Base-by-base conservation (phyloP, 768 basidiomycete species). In the Pleurotus tuoliensis region DNA sequence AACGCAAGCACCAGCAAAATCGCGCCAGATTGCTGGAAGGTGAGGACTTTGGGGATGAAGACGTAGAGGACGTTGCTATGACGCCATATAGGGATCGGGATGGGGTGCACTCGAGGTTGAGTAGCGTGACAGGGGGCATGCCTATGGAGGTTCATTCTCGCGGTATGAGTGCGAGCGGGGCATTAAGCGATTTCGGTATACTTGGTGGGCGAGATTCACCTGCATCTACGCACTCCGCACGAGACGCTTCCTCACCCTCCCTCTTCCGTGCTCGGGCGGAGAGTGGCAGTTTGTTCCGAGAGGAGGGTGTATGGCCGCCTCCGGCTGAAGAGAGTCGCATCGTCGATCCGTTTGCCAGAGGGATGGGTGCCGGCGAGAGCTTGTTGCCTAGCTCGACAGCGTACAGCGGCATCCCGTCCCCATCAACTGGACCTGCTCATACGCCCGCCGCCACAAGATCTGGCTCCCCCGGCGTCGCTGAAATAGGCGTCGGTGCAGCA, bases 251-350 rank as follows among this genome's bases (percentile, higher is more conserved):
- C 1, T 72, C 75, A 0, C 73, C 71, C 0, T 70, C 74, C 5
- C 62, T 77, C 24, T 66, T 76, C 44, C 73, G 73, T 27, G 66
- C 75, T 2, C 67, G 75, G 5, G 71, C 78, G 2, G 77, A 79
- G 38, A 65, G 73, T 2, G 78, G 77, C 1, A 80, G 79, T 0
- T 69, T 77, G 37, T 81, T 81, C 64, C 69, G 71, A 15, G 81
- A 81, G 50, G 76, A 79, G 38, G 65, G 61, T 12, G 72, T 78
- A 0, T 79, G 76, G 73, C 72, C 72, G 1, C 75, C 76, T 0
- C 80, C 79, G 1, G 68, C 57, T 1, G 69, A 68, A 22, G 62
- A 54, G 20, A 64, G 52, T 18, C 56, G 62, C 7, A 70, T 76
- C 38, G 71, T 76, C 5, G 78, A 79, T 58, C 78, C 77, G 0